A percentile compares a stretch with the other conserved stretches of the same genome.
These are phyloP conservation scores for Polymyxa betae DNA, from an alignment of 208 protist species.

Conservation along the genomic window DNA sequence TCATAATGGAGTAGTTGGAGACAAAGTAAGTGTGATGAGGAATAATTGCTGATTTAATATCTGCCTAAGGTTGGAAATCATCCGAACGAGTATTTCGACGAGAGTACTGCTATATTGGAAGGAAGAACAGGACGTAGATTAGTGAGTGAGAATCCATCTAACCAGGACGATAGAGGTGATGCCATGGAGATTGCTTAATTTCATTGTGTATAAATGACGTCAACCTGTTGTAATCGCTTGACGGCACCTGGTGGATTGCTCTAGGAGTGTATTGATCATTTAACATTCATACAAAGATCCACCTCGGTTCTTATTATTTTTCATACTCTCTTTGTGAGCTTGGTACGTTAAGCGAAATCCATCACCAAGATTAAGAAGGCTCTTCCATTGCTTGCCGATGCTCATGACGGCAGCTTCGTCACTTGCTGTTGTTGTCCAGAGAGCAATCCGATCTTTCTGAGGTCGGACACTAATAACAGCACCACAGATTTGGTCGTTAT, in stretches of 20 bases:
- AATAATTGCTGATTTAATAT: too few species aligned
- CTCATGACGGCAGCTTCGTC: neutral
- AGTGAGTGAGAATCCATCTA: too few species aligned
- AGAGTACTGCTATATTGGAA: too few species aligned
- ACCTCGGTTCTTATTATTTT: neutral
- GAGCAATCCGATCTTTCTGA: neutral
- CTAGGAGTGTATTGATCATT: too few species aligned
- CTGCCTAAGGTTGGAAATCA: neutral
- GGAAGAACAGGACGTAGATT: too few species aligned
- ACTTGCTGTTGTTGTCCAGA: neutral
- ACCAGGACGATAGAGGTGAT: too few species aligned
- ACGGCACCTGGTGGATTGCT: too few species aligned
- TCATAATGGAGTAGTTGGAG: neutral
- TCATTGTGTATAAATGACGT: too few species aligned
- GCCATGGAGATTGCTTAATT: too few species aligned
- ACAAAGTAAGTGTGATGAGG: too few species aligned
- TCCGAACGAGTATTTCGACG: neutral
- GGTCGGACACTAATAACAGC: neutral
- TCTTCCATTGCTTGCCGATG: slow-evolving; percentile 19
- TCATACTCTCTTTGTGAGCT: neutral
- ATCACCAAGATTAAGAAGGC: neutral
- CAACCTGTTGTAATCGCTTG: too few species aligned
- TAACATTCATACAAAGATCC: neutral
- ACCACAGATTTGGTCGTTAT: neutral
- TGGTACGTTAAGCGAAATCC: slow-evolving; percentile 1